phyloP scores from a whole-genome alignment of 331 rosid species.

The Spiraea crenata region DNA sequence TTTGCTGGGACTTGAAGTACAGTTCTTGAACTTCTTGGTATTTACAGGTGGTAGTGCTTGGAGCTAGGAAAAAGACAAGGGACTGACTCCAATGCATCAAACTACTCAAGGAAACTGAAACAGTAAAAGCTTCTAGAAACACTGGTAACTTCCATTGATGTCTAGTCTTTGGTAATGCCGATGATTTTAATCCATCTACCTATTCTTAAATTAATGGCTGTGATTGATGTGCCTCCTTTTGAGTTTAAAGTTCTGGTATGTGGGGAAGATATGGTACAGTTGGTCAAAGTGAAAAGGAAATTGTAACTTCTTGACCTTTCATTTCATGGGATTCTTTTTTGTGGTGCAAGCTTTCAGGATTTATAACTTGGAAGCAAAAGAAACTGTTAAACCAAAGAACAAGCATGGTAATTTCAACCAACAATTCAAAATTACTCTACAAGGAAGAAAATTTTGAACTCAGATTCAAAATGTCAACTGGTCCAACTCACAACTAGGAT shows the following conservation, averaged over 20 bases:
- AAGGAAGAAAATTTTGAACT: too few relatives aligned
- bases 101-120: background rate
- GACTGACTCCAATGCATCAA: background rate
- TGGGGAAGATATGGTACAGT: background rate
- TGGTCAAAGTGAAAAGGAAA: background rate
- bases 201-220: background rate
- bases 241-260: background rate
- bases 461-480: too few relatives aligned
- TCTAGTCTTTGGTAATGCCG: background rate
- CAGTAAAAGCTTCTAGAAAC: background rate
- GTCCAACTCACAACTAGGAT: too few relatives aligned
- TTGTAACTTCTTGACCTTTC: constrained; percentile 9
- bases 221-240: background rate
- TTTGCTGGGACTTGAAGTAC: background rate
- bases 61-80: constrained; percentile 8
- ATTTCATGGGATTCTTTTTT: background rate
- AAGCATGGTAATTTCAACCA: background rate
- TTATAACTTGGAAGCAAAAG: background rate
- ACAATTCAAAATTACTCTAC: too few relatives aligned
- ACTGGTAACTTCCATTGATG: background rate
- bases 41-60: background rate
- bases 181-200: background rate
- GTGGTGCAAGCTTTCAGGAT: background rate
- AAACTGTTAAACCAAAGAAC: background rate
- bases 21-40: background rate